Evolutionary conservation across 495 filamentous ascomycete genomes (phyloP).

Genomic region (Parmelia sp.): DNA sequence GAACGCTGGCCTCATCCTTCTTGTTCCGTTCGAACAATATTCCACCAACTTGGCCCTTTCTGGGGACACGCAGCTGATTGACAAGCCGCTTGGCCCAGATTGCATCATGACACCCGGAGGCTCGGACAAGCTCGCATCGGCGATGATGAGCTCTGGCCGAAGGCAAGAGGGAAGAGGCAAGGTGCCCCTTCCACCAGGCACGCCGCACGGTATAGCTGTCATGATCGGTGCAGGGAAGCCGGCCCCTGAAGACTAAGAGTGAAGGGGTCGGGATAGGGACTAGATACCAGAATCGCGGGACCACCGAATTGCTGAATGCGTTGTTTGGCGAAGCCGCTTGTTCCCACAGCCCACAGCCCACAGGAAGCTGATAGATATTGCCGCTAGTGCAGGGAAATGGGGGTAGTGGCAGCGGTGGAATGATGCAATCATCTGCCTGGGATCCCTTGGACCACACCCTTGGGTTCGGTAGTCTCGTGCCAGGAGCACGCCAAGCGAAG

Average conservation of each 20-base stretch:
- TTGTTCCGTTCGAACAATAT: not conserved
- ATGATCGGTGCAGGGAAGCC: not conserved
- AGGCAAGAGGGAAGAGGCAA: not conserved
- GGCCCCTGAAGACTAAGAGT: too few species aligned
- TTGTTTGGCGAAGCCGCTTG: not conserved
- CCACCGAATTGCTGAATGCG: not conserved
- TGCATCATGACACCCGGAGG: not conserved
- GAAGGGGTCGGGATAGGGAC: not conserved
- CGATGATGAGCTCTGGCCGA: not conserved
- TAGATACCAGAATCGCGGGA: not conserved
- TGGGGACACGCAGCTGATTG: not conserved
- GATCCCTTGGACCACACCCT: slow-evolving; percentile 5
- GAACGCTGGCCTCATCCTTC: too few species aligned
- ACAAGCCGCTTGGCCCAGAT: not conserved
- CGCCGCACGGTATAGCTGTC: not conserved
- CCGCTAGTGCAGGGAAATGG: slow-evolving; percentile 5
- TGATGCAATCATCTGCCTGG: slow-evolving; percentile 6
- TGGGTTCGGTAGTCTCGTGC: slow-evolving; percentile 11
- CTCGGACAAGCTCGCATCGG: slow-evolving; percentile 7
- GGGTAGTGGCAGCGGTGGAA: not conserved
- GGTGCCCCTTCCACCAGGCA: not conserved
- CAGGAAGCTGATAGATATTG: not conserved
- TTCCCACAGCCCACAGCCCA: too few species aligned
- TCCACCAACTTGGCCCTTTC: not conserved
- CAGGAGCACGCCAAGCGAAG: slow-evolving; percentile 2